phyloP scores from a whole-genome alignment of 306 rosid species.

The Acacia acuminata region DNA sequence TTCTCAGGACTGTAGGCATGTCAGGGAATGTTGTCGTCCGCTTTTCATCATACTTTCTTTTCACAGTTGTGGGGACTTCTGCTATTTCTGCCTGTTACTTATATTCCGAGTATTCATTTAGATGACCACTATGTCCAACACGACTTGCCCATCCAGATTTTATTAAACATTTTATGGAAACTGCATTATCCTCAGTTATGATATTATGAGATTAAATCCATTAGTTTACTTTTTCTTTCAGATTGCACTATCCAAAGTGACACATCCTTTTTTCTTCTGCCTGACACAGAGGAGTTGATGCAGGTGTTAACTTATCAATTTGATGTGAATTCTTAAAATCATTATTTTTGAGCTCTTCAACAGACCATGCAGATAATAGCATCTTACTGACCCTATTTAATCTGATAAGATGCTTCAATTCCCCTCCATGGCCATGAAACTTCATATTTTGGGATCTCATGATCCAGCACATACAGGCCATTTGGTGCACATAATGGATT shows the following conservation, averaged over 20 bases:
- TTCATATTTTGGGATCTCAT: background rate
- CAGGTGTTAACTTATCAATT: background rate
- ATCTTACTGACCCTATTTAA: background rate
- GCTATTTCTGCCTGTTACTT: background rate
- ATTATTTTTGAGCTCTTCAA: background rate
- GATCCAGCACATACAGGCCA: constrained; percentile 2
- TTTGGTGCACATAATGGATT: background rate
- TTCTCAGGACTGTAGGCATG: background rate
- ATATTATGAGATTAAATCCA: background rate
- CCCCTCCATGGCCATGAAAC: background rate
- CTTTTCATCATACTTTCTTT: no score
- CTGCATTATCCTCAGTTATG: background rate
- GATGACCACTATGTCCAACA: background rate
- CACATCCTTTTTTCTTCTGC: background rate
- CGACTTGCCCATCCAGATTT: background rate
- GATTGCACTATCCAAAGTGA: background rate
- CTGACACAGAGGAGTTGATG: background rate
- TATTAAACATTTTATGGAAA: background rate
- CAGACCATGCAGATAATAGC: background rate
- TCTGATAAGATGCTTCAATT: constrained; percentile 11
- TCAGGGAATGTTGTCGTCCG: background rate
- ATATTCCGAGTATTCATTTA: background rate
- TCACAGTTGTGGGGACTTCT: background rate
- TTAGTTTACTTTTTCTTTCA: background rate
- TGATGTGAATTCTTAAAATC: background rate